These are phyloP conservation scores for Clavaria fumosa DNA, from an alignment of 768 basidiomycete species.

Conservation along the genomic window DNA sequence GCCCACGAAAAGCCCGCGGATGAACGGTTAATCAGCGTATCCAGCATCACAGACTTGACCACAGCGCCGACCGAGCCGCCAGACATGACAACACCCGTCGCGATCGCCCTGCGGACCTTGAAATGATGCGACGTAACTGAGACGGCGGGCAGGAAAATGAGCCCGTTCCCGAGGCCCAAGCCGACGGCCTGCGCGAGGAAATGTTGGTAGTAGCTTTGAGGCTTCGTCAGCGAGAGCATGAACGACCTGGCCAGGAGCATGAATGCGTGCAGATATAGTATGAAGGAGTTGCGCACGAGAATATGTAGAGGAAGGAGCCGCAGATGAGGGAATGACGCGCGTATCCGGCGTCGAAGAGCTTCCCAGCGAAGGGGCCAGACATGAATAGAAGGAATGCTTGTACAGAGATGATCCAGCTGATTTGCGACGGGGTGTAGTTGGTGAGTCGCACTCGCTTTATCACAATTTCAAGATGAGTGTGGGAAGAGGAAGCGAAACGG, in stretches of 20 bases:
- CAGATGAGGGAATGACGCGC: conserved; percentile 13
- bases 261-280: background rate
- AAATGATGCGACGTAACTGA: conserved; percentile 37
- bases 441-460: background rate
- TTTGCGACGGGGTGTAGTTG: background rate
- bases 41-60: conserved; percentile 49
- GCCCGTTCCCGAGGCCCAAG: conserved; percentile 30
- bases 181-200: conserved; percentile 34
- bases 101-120: conserved; percentile 27
- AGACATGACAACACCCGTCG: conserved; percentile 34
- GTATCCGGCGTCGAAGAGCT: conserved; percentile 16
- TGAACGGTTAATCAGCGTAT: conserved; percentile 30
- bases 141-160: conserved; percentile 31
- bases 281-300: no score
- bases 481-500: conserved; percentile 15
- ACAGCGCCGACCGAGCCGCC: conserved; percentile 46
- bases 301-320: no score
- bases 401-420: conserved; percentile 18
- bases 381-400: conserved; percentile 15
- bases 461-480: conserved; percentile 3
- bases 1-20: conserved; percentile 44
- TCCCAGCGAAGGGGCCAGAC: conserved; percentile 14
- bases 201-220: conserved; percentile 16
- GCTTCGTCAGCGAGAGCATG: background rate
- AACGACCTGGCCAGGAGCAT: background rate